Base-by-base conservation (phyloP, 2,329 filamentous ascomycete species). In the Alternaria consortialis region DNA sequence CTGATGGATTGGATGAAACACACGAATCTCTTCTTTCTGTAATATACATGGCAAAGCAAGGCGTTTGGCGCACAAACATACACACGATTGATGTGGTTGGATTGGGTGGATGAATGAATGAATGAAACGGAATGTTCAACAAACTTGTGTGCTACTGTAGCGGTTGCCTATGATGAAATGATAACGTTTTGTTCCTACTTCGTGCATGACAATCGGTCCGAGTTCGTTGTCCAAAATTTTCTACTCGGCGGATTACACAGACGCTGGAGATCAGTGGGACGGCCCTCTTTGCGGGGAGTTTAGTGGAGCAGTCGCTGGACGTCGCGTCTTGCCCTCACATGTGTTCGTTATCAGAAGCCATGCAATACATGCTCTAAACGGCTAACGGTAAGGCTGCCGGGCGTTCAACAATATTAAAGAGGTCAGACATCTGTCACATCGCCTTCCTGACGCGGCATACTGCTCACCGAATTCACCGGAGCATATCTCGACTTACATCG, bases 11-110 rank as follows among this genome's bases (percentile, higher is more conserved):
- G 52, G 32, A 25, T 23, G 52, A 52, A 48, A 17, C 15, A 27
- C 44, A 56, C 8, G 25, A 44, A 48, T 62, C 62, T 63, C 62
- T 58, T 53, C 62, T 65, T 64, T 59, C 44, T 62, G 59, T 62
- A 67, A 32, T 56, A 58, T 58, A 58, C 36, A 51, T 39, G 32
- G 40, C 43, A 25, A 54, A 62, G 64, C 56, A 64, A 46, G 64
- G 64, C 62, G 62, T 66, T 66, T 53, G 53, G 62, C 42, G 53
- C 43, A 56, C 27, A 43, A 23, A 47, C 25, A 37, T 36, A 51
- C 20, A 29, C 20, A 47, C 32, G 42, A 37, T 15, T 37, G 43
- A 39, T 25, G n/a, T 58, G 56, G 40, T 34, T 40, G 47, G 36
- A 8, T 11, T 17, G 32, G 23, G 31, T 52, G 4, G 20, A n/a